Conservation (phyloP, 371 early-diverging fungal species). For the Lichtheimia hyalospora region DNA sequence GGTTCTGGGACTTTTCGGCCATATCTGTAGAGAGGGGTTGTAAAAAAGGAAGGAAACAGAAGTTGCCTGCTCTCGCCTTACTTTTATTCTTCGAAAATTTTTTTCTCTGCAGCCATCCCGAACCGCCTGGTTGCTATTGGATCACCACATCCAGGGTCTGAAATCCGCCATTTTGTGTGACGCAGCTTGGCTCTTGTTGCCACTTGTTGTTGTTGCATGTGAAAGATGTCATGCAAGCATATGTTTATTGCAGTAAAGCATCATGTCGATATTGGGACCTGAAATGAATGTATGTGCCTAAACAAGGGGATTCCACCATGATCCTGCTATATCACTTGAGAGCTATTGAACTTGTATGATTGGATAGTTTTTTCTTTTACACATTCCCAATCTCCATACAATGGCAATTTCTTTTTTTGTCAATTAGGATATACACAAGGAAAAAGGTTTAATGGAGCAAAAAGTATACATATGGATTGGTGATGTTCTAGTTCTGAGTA, state of each 20-base stretch:
- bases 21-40: conserved; percentile 9
- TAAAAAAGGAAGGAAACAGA: conserved; percentile 6
- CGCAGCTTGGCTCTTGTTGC: background rate
- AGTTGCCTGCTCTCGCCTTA: background rate
- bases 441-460: background rate
- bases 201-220: background rate
- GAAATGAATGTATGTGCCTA: too few relatives aligned
- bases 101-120: background rate
- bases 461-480: background rate
- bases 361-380: too few relatives aligned
- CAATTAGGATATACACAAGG: background rate
- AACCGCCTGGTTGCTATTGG: background rate
- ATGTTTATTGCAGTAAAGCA: too few relatives aligned
- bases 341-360: too few relatives aligned
- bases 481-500: conserved; percentile 24
- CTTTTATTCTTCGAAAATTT: conserved; percentile 3
- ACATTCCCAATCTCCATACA: too few relatives aligned
- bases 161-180: background rate
- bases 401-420: too few relatives aligned
- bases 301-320: too few relatives aligned
- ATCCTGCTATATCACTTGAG: too few relatives aligned
- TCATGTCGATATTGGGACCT: too few relatives aligned
- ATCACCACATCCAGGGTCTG: background rate
- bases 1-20: conserved; percentile 27
- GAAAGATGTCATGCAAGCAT: too few relatives aligned